Evolutionary conservation across 1,284 basidiomycete genomes (phyloP), one percentile per base, ranked within the genome.

Genomic region (Lentinula novae-zelandiae): DNA sequence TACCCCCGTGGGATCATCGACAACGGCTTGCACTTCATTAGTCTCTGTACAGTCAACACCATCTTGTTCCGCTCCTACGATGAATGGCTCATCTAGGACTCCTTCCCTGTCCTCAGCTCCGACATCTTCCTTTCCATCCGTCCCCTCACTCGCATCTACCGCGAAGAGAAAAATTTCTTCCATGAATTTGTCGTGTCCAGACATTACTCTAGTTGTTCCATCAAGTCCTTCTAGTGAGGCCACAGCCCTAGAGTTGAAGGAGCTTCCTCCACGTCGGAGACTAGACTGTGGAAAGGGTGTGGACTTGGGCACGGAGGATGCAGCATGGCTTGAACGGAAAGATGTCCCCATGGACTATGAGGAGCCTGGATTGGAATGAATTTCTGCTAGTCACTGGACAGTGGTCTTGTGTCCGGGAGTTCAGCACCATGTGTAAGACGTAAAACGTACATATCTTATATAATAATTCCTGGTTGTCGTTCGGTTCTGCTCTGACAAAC

Each of bases 271-370:
- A 31, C 73, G 85, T 48, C 69, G 84, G 53, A 68, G 84, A 51
- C 69, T 87, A 58, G 86, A 88, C 68, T 86, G 84, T 67, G 84
- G 83, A 57, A 86, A 84, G 66, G 85, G 85, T 44, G 84, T 87
- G 13, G 85, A 88, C 71, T 71, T 88, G 53, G 86, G 85, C 12
- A 78, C 78, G 34, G 81, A 83, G 36, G 85, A 87, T 69, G 84
- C 82, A 36, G 77, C 80, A 49, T 87, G 86, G 86, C 72, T 87
- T 71, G 85, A 88, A 73, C 74, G 84, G 64, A 87, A 85, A 72
- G 85, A 88, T 66, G 82, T 88, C 13, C 85, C 85, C 60, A 86
- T 87, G 72, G 85, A 87, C 71, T 87, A 86, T 71, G 85, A 87
- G 73, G 79, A 81, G 73, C 80, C 84, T 20, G 82, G 81, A 13